Evolutionary conservation across 2,329 filamentous ascomycete genomes (phyloP).

Genomic region (Botrytis squamosa): DNA sequence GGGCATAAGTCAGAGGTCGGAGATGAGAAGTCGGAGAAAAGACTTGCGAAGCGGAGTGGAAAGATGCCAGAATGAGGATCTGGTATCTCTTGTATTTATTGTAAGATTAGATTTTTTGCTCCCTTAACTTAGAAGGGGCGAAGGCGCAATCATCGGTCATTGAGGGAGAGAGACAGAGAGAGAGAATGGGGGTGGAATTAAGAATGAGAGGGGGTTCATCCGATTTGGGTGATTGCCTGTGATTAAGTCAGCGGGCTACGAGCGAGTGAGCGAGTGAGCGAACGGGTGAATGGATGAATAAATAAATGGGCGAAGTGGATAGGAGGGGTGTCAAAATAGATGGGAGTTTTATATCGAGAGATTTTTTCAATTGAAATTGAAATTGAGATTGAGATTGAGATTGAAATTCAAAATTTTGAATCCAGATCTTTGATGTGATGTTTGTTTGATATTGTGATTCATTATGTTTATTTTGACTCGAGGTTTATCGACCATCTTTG

Average conservation of each 20-base stretch:
- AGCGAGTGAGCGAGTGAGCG: background rate
- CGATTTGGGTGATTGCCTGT: background rate
- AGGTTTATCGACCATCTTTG: too few relatives aligned
- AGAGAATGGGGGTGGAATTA: background rate
- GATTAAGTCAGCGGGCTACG: background rate
- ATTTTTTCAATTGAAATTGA: background rate
- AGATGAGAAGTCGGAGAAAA: background rate
- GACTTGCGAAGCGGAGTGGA: background rate
- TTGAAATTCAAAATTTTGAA: background rate
- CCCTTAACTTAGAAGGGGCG: background rate
- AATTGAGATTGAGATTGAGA: background rate
- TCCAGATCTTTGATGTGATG: background rate
- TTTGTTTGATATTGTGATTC: background rate
- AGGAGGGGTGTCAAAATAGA: background rate
- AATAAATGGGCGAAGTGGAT: background rate
- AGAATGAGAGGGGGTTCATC: background rate
- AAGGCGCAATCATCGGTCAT: background rate
- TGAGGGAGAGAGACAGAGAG: background rate
- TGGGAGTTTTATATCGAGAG: background rate
- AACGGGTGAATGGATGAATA: background rate
- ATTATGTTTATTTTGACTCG: too few relatives aligned
- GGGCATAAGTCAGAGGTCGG: background rate
- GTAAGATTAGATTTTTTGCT: conserved; percentile 3
- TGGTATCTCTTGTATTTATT: conserved; percentile 11
- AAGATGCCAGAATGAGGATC: background rate